These are phyloP conservation scores for Gossypium turneri DNA, from an alignment of 345 rosid species.

Conservation along the genomic window DNA sequence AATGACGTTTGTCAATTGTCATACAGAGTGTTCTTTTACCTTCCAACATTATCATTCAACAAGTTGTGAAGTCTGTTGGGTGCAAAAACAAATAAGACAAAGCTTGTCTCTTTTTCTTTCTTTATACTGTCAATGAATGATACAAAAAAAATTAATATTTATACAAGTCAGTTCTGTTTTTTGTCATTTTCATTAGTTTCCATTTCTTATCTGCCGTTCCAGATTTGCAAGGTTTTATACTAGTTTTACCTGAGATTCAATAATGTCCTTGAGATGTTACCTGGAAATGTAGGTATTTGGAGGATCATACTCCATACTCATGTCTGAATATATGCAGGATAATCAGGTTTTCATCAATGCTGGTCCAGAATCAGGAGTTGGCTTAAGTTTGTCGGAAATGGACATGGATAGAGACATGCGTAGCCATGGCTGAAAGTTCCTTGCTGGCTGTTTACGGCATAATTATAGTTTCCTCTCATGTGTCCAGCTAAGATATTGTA, in stretches of 20 bases:
- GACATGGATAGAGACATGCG: not conserved
- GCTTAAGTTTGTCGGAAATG: not conserved
- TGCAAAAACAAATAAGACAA: not conserved
- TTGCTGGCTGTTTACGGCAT: not conserved
- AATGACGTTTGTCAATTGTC: constrained; percentile 4
- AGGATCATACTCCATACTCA: not conserved
- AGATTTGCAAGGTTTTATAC: too few relatives aligned
- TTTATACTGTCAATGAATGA: not conserved
- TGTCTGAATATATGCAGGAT: not conserved
- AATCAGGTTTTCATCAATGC: constrained; percentile 2
- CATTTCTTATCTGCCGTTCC: not conserved
- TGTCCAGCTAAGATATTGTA: constrained; percentile 6
- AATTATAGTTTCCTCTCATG: not conserved
- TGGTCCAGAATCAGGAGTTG: not conserved
- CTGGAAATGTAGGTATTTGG: not conserved
- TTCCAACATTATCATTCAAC: not conserved
- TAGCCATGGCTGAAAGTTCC: not conserved
- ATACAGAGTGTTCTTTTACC: not conserved
- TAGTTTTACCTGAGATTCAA: not conserved
- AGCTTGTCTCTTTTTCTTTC: not conserved
- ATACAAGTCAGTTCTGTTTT: not conserved
- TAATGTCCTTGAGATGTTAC: not conserved
- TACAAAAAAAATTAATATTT: not conserved
- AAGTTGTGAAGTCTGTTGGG: not conserved
- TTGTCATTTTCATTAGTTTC: not conserved